Conservation (phyloP, 306 rosid species). For the Delonix regia region DNA sequence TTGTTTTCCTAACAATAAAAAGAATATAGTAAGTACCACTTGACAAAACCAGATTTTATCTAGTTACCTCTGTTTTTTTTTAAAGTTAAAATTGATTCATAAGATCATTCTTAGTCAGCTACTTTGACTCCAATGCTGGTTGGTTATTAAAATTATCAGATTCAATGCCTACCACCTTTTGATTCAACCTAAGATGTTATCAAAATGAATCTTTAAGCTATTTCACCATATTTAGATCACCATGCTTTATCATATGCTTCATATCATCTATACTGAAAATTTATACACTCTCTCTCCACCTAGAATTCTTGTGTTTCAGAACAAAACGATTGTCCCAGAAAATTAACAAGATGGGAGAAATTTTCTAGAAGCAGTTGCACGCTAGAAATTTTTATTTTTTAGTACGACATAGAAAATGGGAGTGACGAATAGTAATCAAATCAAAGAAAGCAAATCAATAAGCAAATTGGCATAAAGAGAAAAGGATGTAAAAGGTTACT, state of each 20-base stretch:
- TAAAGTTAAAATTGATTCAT: background rate
- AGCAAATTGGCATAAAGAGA: background rate
- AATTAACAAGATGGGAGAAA: background rate
- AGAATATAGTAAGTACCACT: too few species aligned
- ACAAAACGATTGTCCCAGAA: too few species aligned
- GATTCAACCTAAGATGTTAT: constrained; percentile 28
- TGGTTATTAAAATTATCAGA: background rate
- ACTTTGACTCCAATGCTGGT: background rate
- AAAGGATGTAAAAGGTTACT: background rate
- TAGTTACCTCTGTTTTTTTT: background rate
- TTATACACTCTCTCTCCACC: background rate
- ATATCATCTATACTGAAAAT: background rate
- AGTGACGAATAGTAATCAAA: background rate
- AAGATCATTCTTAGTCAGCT: background rate
- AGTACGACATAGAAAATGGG: background rate
- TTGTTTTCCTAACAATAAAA: too few species aligned
- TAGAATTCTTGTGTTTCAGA: background rate
- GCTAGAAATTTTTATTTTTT: background rate
- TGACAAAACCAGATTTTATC: background rate
- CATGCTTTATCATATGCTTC: background rate
- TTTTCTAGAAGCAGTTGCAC: background rate
- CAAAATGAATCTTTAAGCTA: constrained; percentile 14
- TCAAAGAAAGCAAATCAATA: background rate
- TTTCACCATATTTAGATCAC: background rate
- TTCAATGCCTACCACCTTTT: constrained; percentile 16